Conservation (phyloP, 2,329 filamentous ascomycete species). For the Bipolaris zeicola region DNA sequence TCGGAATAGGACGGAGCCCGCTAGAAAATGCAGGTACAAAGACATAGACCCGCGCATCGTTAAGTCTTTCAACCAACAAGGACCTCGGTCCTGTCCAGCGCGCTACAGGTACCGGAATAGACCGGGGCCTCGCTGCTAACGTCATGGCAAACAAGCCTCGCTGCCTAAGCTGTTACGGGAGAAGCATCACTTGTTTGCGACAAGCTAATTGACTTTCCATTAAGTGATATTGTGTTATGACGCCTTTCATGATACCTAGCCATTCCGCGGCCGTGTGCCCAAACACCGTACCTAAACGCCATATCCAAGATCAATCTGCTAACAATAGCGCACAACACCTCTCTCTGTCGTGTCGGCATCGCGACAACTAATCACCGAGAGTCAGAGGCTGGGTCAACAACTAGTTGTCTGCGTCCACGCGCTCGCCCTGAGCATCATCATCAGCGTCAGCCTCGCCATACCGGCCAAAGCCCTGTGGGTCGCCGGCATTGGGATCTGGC, state of each 20-base stretch:
- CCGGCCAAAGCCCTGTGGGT: conserved; percentile 45
- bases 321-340: not conserved
- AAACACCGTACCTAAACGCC: conserved; percentile 34
- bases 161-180: not conserved
- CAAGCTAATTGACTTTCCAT: conserved; percentile 10
- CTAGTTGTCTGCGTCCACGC: conserved; percentile 47
- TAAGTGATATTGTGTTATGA: conserved; percentile 31
- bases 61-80: conserved; percentile 1
- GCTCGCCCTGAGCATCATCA: conserved; percentile 49
- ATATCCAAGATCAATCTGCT: conserved; percentile 5
- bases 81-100: conserved; percentile 6
- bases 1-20: conserved; percentile 9
- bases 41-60: conserved; percentile 2
- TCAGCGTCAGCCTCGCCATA: conserved; percentile 48
- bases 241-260: conserved; percentile 27
- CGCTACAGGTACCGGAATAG: conserved; percentile 7
- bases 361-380: not conserved
- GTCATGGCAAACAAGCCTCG: not conserved
- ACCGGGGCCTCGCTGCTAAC: conserved; percentile 7
- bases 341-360: not conserved
- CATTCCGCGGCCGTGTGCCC: conserved; percentile 45
- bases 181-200: not conserved
- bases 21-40: conserved; percentile 16
- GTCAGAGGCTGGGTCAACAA: not conserved
- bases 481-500: conserved; percentile 45